Percentiles rank a stretch among this genome's conserved stretches.
phyloP scores from a whole-genome alignment of 805 yeast genomes.

The Babjeviella inositovora region DNA sequence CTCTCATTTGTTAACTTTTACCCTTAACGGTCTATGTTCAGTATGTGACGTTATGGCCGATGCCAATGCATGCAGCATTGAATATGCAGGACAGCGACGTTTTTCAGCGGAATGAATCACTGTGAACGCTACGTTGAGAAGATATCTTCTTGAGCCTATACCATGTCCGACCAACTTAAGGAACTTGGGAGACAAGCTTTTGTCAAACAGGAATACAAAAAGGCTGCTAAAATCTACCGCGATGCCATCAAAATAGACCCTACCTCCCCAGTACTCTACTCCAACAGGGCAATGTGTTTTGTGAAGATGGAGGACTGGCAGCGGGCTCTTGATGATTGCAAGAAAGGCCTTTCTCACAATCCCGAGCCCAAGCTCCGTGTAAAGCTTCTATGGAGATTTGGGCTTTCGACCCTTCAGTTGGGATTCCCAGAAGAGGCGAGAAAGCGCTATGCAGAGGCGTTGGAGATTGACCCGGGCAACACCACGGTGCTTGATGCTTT shows the following conservation, averaged over 20 bases:
- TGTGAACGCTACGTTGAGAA: no score
- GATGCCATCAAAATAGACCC: constrained; percentile 37
- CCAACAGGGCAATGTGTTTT: constrained; percentile 60
- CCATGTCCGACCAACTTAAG: constrained; percentile 12
- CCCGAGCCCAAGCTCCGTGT: constrained; percentile 14
- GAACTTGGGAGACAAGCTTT: constrained; percentile 38
- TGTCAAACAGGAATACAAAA: constrained; percentile 19
- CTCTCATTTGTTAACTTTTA: no score
- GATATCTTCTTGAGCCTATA: no score
- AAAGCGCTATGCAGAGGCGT: constrained; percentile 14
- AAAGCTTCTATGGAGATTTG: constrained; percentile 37
- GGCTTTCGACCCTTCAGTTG: constrained; percentile 18
- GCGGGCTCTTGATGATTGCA: constrained; percentile 31
- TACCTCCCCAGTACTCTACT: constrained; percentile 33
- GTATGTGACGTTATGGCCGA: no score
- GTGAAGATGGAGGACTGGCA: constrained; percentile 31
- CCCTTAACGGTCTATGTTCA: no score
- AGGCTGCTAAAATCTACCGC: constrained; percentile 37
- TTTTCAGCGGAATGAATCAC: no score
- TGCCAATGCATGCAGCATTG: no score
- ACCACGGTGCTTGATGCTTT: constrained; percentile 18
- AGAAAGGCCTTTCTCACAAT: constrained; percentile 22
- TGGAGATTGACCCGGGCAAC: constrained; percentile 23
- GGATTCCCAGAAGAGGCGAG: constrained; percentile 9
- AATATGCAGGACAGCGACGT: no score